A percentile compares a stretch with the other conserved stretches of the same genome.
phyloP scores from a whole-genome alignment of 805 yeast species.

The Candida saitoana region DNA sequence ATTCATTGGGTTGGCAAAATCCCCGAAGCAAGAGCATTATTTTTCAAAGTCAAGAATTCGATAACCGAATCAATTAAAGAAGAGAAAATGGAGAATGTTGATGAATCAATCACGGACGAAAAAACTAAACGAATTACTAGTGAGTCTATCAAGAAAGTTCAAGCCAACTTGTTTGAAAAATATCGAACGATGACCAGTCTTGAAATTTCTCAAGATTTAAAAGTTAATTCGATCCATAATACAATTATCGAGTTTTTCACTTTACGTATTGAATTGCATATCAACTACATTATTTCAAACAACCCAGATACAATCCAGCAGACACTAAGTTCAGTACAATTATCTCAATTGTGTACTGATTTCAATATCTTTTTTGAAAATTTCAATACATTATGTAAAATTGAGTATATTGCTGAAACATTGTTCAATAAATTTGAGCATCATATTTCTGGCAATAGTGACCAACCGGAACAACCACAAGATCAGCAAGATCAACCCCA shows the following conservation, averaged over 20 bases:
- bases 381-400: slow-evolving; percentile 30
- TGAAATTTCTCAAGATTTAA: slow-evolving; percentile 18
- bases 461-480: slow-evolving; percentile 5
- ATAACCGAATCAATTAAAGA: slow-evolving; percentile 7
- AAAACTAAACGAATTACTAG: not conserved
- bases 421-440: slow-evolving; percentile 23
- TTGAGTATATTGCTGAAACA: slow-evolving; percentile 25
- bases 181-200: slow-evolving; percentile 11
- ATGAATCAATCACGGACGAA: slow-evolving; percentile 1
- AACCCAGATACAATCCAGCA: not conserved
- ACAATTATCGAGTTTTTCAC: slow-evolving; percentile 14
- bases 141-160: slow-evolving; percentile 8
- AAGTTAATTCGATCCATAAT: slow-evolving; percentile 10
- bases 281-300: slow-evolving; percentile 6
- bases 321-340: slow-evolving; percentile 2
- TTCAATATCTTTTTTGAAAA: slow-evolving; percentile 23
- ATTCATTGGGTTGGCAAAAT: slow-evolving; percentile 61
- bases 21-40: slow-evolving; percentile 61
- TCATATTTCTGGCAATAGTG: slow-evolving; percentile 8
- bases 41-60: slow-evolving; percentile 32
- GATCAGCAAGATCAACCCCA: slow-evolving; percentile 1
- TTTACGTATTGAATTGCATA: slow-evolving; percentile 12
- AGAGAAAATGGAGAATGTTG: not conserved
- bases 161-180: slow-evolving; percentile 10
- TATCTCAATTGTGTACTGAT: slow-evolving; percentile 14